Evolutionary conservation across 805 yeast genomes (phyloP), one percentile per base, ranked within the genome.

Genomic region (Candida methanosorbosa): DNA sequence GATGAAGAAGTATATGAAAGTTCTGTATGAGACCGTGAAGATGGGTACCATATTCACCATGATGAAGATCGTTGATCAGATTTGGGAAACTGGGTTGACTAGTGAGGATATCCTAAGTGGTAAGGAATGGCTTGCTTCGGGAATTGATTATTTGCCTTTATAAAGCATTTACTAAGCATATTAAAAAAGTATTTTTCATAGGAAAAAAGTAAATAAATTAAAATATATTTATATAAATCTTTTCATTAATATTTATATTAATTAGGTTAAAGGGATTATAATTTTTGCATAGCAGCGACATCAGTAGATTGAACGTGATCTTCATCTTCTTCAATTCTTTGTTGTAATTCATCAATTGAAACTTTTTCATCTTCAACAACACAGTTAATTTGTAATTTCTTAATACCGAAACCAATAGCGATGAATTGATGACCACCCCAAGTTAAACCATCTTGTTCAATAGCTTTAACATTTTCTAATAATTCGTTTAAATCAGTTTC

Each of bases 221-320:
- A 21, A 19, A 15, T 29, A 33, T 20, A 21, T 32, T 18, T n/a
- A 21, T 32, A 23, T 22, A 21, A 23, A 23, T 23, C 5, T 8
- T 11, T 23, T 23, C 9, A 23, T 9, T 23, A 23, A 7, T 29
- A 29, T 9, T 54, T 50, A 2, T 50, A 33, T 30, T 16, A 16
- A 9, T 4, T 14, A 29, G 20, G 13, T 28, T 28, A 16, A 19
- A 9, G 18, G 13, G 20, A 5, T 79, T 86, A 90, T 71, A 90
- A 76, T 75, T 90, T 90, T 69, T 73, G 82, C 97, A 90, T 90
- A 68, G 98, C 98, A 68, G 94, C 95, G 66, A 92, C 66, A 68
- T 92, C 99, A 49, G 96, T 83, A 56, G 97, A 90, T 78, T 92
- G 99, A 60, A 92, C 97, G 74, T 87, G 94, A 74, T 92, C 99